Base-by-base conservation (phyloP, 2,329 filamentous ascomycete species). In the Verticillium klebahnii region DNA sequence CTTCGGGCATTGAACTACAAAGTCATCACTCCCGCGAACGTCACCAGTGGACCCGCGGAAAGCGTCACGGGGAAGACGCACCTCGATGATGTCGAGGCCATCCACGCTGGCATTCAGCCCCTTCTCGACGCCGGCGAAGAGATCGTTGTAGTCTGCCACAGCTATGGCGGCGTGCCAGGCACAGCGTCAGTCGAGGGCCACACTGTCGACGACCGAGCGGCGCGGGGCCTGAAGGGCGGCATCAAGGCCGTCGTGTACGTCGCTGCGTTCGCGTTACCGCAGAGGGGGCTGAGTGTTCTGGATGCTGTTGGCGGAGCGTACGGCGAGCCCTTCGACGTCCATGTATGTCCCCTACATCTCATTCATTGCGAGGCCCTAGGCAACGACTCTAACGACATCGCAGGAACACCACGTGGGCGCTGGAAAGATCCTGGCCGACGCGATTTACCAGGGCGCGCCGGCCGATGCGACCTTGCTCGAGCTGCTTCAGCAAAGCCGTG, bases 161-260 rank as follows among this genome's bases (percentile, higher is more conserved):
- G 67, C 29, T 69, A 69, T n/a, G 73, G 72, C 5, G 74, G 73
- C 1, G 69, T 75, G 6, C 68, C 71, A 0, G 69, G 67, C 2
- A 70, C 70, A 3, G 68, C 67, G 1, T 62, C 69, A 1, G 67
- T 62, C 1, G 68, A 72, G 15, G 70, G 70, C 3, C 59, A 68
- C 19, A 69, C 69, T 3, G 15, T 72, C 31, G 63, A 69, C 1
- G 72, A 74, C 5, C 59, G 72, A 3, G 58, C 62, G 11, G 65
- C 63, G 0, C 62, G 64, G 15, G 72, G 72, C 0, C 34, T 70
- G 2, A 14, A 60, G 2, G 73, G 73, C 14, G 72, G 73, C 2
- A 66, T 75, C 29, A 70, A 66, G 5, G 61, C 67, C 1, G 63
- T 73, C 14, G 54, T 74, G 1, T 74, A 70, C 36, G 56, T 75